Conservation (phyloP, 495 filamentous ascomycete genomes). For the Aspergillus sclerotioniger region DNA sequence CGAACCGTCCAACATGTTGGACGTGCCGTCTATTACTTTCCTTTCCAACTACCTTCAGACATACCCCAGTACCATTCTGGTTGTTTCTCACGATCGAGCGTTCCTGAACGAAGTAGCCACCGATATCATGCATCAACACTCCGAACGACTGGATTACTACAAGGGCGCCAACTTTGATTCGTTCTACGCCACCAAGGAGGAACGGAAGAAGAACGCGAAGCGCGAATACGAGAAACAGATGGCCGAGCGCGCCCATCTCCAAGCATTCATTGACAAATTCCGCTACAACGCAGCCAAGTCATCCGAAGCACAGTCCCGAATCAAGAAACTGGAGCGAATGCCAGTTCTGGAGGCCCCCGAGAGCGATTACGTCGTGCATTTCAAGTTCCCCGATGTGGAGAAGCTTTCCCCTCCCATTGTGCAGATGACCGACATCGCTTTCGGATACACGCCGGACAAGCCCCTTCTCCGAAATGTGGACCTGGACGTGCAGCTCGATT, state of each 20-base stretch:
- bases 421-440: constrained; percentile 90
- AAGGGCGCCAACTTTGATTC: constrained; percentile 95
- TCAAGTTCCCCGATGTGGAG: constrained; percentile 97
- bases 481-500: constrained; percentile 95
- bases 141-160: constrained; percentile 96
- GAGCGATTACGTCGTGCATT: constrained; percentile 92
- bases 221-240: constrained; percentile 99
- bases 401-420: constrained; percentile 97
- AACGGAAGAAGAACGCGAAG: constrained; percentile 93
- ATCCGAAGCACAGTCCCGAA: constrained; percentile 93
- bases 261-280: constrained; percentile 99
- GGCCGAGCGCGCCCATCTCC: constrained; percentile 84
- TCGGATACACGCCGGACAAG: constrained; percentile 82
- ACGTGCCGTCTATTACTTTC: constrained; percentile 99
- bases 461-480: constrained; percentile 83
- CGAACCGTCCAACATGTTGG: constrained; percentile 99
- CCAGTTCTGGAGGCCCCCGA: constrained; percentile 88
- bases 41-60: constrained; percentile 91
- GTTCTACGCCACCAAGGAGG: constrained; percentile 97
- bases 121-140: constrained; percentile 98
- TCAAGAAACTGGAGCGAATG: constrained; percentile 99
- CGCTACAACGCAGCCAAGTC: constrained; percentile 99
- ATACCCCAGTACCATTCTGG: constrained; percentile 92
- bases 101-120: constrained; percentile 99
- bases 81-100: constrained; percentile 97